phyloP scores from a whole-genome alignment of 2,329 filamentous ascomycete species.

The Aspergillus sp. region DNA sequence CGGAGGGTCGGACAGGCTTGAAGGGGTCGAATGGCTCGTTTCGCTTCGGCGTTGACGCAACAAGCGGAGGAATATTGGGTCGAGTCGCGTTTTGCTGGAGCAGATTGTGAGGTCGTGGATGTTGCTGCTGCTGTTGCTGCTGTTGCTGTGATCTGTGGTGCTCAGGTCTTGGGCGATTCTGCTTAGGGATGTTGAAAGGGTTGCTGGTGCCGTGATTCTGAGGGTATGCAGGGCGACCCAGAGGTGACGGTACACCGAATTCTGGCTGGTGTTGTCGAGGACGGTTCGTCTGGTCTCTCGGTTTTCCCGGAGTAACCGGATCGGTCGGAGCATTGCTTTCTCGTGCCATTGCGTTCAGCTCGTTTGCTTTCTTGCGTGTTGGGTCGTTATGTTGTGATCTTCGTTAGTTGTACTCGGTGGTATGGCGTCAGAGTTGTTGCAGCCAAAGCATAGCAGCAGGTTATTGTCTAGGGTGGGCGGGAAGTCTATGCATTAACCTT shows the following conservation, averaged over 20 bases:
- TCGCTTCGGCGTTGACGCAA: conserved; percentile 23
- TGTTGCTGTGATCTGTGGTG: conserved; percentile 44
- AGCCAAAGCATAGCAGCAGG: background rate
- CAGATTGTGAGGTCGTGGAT: conserved; percentile 19
- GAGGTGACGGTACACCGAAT: conserved; percentile 60
- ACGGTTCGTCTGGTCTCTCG: conserved; percentile 19
- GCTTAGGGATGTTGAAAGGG: conserved; percentile 54
- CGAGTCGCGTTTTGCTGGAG: conserved; percentile 19
- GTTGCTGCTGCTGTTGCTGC: conserved; percentile 8
- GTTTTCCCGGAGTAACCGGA: conserved; percentile 1
- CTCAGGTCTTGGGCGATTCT: conserved; percentile 50
- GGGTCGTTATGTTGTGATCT: background rate
- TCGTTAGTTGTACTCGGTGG: background rate
- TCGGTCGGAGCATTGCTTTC: conserved; percentile 11
- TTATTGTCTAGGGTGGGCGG: background rate
- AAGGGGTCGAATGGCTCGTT: conserved; percentile 41
- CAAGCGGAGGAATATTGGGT: conserved; percentile 19
- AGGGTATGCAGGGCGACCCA: conserved; percentile 45
- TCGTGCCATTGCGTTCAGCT: conserved; percentile 5
- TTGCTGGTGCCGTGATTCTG: conserved; percentile 39
- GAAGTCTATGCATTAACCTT: background rate
- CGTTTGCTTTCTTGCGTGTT: background rate
- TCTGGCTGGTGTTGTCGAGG: conserved; percentile 46
- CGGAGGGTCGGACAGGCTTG: conserved; percentile 38
- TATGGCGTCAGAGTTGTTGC: background rate